Percentiles rank a stretch among this genome's conserved stretches.
Conservation (phyloP, 331 rosid genomes). For the Arachis monticola region DNA sequence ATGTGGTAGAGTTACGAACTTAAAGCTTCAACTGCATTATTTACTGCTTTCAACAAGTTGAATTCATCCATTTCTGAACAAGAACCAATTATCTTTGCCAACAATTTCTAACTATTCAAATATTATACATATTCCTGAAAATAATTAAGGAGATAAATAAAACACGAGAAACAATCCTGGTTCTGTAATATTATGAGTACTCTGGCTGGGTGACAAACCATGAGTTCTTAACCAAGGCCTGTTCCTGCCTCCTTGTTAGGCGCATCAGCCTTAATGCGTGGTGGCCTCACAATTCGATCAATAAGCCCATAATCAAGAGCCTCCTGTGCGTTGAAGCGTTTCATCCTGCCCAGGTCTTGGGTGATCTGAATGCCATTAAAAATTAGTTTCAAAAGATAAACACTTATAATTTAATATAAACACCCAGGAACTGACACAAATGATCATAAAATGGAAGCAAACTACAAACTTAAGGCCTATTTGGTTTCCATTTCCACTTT, state of each 20-base stretch:
- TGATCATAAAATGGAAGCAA: slow-evolving; percentile 20
- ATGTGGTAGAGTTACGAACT: too few relatives aligned
- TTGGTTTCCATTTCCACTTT: too few relatives aligned
- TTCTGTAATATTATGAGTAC: slow-evolving; percentile 21
- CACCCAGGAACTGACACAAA: slow-evolving; percentile 16
- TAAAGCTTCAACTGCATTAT: slow-evolving; percentile 9
- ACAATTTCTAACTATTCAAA: slow-evolving; percentile 34
- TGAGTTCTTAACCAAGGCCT: slow-evolving; percentile 74
- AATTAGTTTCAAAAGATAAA: slow-evolving; percentile 31
- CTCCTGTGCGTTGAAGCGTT: slow-evolving; percentile 74
- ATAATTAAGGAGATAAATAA: slow-evolving; percentile 22
- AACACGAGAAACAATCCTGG: slow-evolving; percentile 27
- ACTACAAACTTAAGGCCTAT: not conserved
- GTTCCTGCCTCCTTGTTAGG: slow-evolving; percentile 69
- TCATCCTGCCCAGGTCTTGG: slow-evolving; percentile 70
- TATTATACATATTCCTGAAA: slow-evolving; percentile 39
- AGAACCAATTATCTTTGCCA: slow-evolving; percentile 32
- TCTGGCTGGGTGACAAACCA: slow-evolving; percentile 28
- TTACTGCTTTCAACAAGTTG: slow-evolving; percentile 1
- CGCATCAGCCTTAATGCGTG: slow-evolving; percentile 82
- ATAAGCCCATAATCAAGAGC: slow-evolving; percentile 93
- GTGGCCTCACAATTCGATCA: slow-evolving; percentile 80
- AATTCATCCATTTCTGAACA: slow-evolving; percentile 28
- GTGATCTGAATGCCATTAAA: slow-evolving; percentile 58
- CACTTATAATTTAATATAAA: slow-evolving; percentile 23